Evolutionary conservation across 2,329 filamentous ascomycete species (phyloP), one percentile per base, ranked within the genome.

Genomic region (Chalaropsis thielavioides): DNA sequence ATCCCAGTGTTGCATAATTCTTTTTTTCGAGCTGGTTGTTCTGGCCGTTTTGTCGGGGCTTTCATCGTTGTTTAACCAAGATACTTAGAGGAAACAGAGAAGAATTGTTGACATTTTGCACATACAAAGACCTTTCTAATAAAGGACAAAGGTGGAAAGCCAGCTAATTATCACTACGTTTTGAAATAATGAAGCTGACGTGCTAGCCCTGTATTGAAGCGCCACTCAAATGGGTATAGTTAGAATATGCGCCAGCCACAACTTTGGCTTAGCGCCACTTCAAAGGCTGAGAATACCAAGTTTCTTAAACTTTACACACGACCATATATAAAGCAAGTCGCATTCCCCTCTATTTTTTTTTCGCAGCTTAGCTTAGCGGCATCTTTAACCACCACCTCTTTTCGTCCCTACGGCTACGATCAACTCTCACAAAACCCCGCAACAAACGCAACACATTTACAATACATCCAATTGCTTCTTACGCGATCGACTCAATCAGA

Each of bases 331-430:
- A 51, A 27, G 7, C 19, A 15, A 51, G 46, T 51, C 46, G 46
- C 46, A 51, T 51, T 51, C 46, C 46, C 46, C 46, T 51, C 46
- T 51, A 51, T 24, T 51, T 51, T 51, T 51, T 51, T 51, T 46
- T 46, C 46, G 22, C 46, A 24, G 46, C 46, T 5, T 24, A 15
- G 46, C 22, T 51, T 3, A 17, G 35, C 22, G 15, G 24, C 46
- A 51, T 27, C 22, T 51, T 22, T 27, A 51, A 27, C 11, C 3
- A 17, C 24, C 22, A 27, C 11, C 3, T 8, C 24, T 11, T 51
- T 22, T 51, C 19, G 7, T 22, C 8, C 13, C 8, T 15, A 51
- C 19, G 11, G 46, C 46, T 24, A 27, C 46, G 22, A 24, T 24
- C 11, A 51, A 27, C 46, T 38, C 35, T 27, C 27, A 24, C 46